Percentiles rank a stretch among this genome's conserved stretches.
Evolutionary conservation across 2,329 filamentous ascomycete species (phyloP).

Genomic region (Epichloe sp.): DNA sequence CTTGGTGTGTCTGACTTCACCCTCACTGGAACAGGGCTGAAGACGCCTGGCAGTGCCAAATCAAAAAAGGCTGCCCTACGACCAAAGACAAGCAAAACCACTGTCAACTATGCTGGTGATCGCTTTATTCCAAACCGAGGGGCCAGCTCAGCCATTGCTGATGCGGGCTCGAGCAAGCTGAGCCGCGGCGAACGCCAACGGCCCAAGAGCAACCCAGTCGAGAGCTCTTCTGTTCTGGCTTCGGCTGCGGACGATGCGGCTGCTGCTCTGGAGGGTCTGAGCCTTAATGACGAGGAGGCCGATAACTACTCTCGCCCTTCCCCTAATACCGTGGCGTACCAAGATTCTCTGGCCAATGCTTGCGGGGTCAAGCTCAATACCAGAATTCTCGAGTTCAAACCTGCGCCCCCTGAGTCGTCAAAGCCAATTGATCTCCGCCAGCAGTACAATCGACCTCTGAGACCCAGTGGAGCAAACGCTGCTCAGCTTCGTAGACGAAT

Average conservation of each 20-base stretch:
- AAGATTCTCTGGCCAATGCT: conserved; percentile 78
- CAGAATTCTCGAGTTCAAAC: conserved; percentile 96
- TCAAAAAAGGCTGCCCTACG: conserved; percentile 42
- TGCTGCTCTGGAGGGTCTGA: conserved; percentile 67
- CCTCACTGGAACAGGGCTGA: conserved; percentile 66
- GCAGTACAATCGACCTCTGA: conserved; percentile 95
- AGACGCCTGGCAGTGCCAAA: conserved; percentile 46
- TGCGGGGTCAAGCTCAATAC: conserved; percentile 90
- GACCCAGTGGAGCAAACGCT: conserved; percentile 56
- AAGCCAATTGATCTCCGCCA: conserved; percentile 95
- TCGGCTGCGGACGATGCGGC: conserved; percentile 70
- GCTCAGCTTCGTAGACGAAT: conserved; percentile 87
- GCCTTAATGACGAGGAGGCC: conserved; percentile 56
- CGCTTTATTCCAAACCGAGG: conserved; percentile 92
- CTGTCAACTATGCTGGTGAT: conserved; percentile 68
- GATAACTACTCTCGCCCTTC: conserved; percentile 63
- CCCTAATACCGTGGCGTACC: conserved; percentile 79
- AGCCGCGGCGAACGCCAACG: conserved; percentile 57
- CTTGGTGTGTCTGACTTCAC: conserved; percentile 88
- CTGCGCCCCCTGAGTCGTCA: conserved; percentile 92
- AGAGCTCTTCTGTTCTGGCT: conserved; percentile 64
- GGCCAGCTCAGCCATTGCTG: conserved; percentile 78
- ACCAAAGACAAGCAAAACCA: conserved; percentile 60
- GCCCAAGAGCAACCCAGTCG: conserved; percentile 55
- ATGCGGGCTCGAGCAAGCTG: conserved; percentile 71